Base-by-base conservation (phyloP, 2,329 filamentous ascomycete species). In the Ramichloridium luteum region DNA sequence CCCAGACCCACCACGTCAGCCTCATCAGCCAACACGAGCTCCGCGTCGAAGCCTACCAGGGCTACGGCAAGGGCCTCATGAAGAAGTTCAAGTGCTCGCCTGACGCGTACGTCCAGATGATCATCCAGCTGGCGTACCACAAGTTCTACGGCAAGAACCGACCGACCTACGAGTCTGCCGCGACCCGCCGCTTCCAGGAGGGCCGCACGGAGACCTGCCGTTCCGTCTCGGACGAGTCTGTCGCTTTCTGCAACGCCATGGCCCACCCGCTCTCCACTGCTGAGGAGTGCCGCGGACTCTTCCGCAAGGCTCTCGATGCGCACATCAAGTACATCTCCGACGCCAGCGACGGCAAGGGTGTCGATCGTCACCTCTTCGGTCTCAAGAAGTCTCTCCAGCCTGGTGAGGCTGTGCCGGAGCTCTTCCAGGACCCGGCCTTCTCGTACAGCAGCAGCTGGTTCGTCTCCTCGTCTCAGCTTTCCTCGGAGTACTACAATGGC, bases 81-180 rank as follows among this genome's bases (percentile, higher is more conserved):
- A 98, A 98, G 76, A 92, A 93, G 62, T 96, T 98, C 76, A 92
- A 85, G 65, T 93, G 83, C 73, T 92, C 82, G 15, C 90, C 90
- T 16, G 92, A 98, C 51, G 90, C 88, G 17, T 98, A 92, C 59
- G 85, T 96, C 25, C 90, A 98, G 63, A 90, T 98, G 84, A 67
- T 94, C 57, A 98, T 98, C 57, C 90, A 98, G 61, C 75, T 96
- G 32, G 90, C 90, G 23, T 98, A 98, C 69, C 79, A 78, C 71
- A 96, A 96, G 65, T 94, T 98, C 83, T 93, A 92, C 62, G 90
- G 90, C 68, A 84, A 86, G 70, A 94, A 86, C 70, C 74, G 90
- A 3, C 90, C 90, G 1, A 98, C 92, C 0, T 98, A 98, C 65
- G 90, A 98, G 63, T 94, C 86, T 4, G 90, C 90, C 14, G 78